Evolutionary conservation across 1,139 yeast species (phyloP).

Genomic region (Hansenula sp.): DNA sequence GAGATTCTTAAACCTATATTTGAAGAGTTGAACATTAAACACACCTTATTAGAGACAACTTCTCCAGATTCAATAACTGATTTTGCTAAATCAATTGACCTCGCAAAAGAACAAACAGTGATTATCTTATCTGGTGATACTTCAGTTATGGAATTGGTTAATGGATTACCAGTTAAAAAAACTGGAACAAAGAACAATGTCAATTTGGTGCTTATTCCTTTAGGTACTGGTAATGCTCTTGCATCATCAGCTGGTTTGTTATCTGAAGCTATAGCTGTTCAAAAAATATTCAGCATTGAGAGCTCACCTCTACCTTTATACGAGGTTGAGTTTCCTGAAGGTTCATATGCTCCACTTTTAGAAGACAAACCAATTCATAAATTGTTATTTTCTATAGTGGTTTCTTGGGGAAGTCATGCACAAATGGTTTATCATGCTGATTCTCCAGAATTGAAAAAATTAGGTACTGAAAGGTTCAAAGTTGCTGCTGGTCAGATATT

Average conservation of each 20-base stretch:
- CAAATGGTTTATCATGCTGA: constrained; percentile 79
- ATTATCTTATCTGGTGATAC: constrained; percentile 84
- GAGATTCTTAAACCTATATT: constrained; percentile 44
- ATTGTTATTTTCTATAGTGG: constrained; percentile 57
- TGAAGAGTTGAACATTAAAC: constrained; percentile 28
- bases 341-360: constrained; percentile 24
- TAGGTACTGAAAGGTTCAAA: constrained; percentile 64
- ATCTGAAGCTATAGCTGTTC: constrained; percentile 37
- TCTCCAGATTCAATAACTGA: constrained; percentile 30
- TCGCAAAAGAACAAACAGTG: constrained; percentile 33
- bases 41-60: constrained; percentile 38
- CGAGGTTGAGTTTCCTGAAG: constrained; percentile 48
- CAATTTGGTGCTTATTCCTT: constrained; percentile 53
- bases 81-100: constrained; percentile 29
- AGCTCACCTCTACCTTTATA: constrained; percentile 48
- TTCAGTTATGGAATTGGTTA: constrained; percentile 71
- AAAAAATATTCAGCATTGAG: constrained; percentile 33
- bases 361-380: constrained; percentile 9
- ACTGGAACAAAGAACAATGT: constrained; percentile 19
- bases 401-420: constrained; percentile 87
- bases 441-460: constrained; percentile 55
- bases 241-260: constrained; percentile 54
- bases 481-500: constrained; percentile 62
- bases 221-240: constrained; percentile 86
- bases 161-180: constrained; percentile 33